phyloP scores from a whole-genome alignment of 2,329 filamentous ascomycete genomes.

The Talaromyces atroroseus region DNA sequence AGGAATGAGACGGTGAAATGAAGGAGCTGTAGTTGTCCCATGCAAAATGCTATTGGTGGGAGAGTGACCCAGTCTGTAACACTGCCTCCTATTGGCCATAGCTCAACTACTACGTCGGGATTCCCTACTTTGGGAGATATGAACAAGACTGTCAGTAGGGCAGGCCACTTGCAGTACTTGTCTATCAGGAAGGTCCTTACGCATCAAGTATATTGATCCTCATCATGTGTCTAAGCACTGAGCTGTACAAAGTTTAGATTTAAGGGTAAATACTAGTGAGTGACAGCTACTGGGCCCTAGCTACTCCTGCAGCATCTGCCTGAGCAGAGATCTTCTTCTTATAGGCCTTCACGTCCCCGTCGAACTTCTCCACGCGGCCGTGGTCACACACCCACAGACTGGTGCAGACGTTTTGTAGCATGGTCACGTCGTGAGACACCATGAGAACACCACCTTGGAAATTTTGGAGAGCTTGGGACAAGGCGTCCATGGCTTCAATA shows the following conservation, averaged over 20 bases:
- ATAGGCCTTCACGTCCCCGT: slow-evolving; percentile 90
- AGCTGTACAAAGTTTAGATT: not conserved
- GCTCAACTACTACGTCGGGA: not conserved
- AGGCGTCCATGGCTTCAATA: slow-evolving; percentile 98
- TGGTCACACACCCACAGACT: slow-evolving; percentile 95
- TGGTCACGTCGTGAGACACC: slow-evolving; percentile 98
- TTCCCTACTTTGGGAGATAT: not conserved
- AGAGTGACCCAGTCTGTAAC: not conserved
- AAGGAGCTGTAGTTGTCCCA: not conserved
- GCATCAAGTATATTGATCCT: not conserved
- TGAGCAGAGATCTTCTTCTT: slow-evolving; percentile 94
- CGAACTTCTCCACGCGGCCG: slow-evolving; percentile 92
- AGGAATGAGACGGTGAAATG: not conserved
- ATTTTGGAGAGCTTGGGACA: slow-evolving; percentile 72
- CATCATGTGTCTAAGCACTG: not conserved
- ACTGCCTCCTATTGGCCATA: not conserved
- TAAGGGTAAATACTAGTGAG: not conserved
- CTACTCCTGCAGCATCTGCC: slow-evolving; percentile 82
- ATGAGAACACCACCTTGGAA: slow-evolving; percentile 96
- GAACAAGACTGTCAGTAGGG: not conserved
- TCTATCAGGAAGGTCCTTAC: not conserved
- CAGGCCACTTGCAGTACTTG: not conserved
- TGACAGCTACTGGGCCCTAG: slow-evolving; percentile 27
- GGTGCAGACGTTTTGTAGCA: slow-evolving; percentile 93
- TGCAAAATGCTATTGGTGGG: not conserved